phyloP scores from a whole-genome alignment of 2,329 filamentous ascomycete genomes.

The Pseudocercospora fuligena region DNA sequence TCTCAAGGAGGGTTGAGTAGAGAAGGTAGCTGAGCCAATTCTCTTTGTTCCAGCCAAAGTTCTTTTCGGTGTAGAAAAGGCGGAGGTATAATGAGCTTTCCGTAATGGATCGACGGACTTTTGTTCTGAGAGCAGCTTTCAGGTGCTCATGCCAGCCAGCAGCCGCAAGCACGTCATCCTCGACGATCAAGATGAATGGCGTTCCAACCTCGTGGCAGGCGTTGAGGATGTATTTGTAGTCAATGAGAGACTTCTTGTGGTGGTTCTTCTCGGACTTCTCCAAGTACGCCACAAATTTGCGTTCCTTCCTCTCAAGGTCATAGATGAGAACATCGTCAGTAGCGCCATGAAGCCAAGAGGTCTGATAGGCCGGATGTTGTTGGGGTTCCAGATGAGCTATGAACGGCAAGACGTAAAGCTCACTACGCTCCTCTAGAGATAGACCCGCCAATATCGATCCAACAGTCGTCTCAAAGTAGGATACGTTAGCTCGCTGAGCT shows the following conservation, averaged over 20 bases:
- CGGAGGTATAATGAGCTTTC: slow-evolving; percentile 48
- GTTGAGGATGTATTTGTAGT: slow-evolving; percentile 51
- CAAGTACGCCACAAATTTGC: slow-evolving; percentile 43
- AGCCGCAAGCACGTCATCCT: slow-evolving; percentile 54
- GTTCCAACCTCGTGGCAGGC: slow-evolving; percentile 46
- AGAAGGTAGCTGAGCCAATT: slow-evolving; percentile 46
- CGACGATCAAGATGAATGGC: slow-evolving; percentile 51
- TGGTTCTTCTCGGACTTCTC: slow-evolving; percentile 35
- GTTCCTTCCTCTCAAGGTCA: slow-evolving; percentile 40
- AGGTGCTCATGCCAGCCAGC: slow-evolving; percentile 55
- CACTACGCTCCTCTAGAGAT: slow-evolving; percentile 46
- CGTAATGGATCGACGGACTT: not conserved
- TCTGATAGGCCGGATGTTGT: slow-evolving; percentile 47
- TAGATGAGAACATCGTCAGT: slow-evolving; percentile 51
- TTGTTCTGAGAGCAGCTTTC: slow-evolving; percentile 21
- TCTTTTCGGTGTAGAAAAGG: slow-evolving; percentile 54
- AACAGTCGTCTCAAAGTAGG: slow-evolving; percentile 50
- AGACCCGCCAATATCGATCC: slow-evolving; percentile 52
- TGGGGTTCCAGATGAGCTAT: slow-evolving; percentile 51
- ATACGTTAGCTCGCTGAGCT: slow-evolving; percentile 45
- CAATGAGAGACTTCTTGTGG: slow-evolving; percentile 50
- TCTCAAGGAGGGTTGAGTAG: slow-evolving; percentile 37
- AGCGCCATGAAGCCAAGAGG: slow-evolving; percentile 48
- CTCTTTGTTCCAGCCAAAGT: slow-evolving; percentile 53
- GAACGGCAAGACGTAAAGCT: slow-evolving; percentile 51